Evolutionary conservation across 2,329 filamentous ascomycete genomes (phyloP).

Genomic region (Cladosporium sp.): DNA sequence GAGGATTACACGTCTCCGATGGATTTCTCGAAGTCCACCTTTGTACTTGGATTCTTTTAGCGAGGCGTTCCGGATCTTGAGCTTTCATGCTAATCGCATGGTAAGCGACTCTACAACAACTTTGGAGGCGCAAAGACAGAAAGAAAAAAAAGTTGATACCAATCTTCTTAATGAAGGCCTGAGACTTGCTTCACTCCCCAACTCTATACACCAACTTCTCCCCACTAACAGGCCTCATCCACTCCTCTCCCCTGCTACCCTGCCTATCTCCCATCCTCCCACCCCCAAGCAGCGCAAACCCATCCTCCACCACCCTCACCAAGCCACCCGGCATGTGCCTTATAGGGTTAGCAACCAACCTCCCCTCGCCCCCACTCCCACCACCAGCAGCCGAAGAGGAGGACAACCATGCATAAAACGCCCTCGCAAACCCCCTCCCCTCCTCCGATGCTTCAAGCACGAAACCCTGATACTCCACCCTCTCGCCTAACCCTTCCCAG

Average conservation of each 20-base stretch:
- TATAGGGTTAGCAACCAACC: neutral
- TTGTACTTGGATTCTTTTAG: neutral
- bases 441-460: neutral
- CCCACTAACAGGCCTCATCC: conserved; percentile 15
- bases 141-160: too few species aligned
- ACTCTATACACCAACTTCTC: conserved; percentile 1
- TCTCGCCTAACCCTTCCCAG: neutral
- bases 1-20: neutral
- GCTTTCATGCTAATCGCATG: too few species aligned
- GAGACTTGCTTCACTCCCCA: neutral
- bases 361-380: neutral
- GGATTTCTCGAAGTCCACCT: neutral
- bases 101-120: too few species aligned
- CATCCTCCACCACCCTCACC: neutral
- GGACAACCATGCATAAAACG: neutral
- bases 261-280: neutral
- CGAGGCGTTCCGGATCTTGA: neutral
- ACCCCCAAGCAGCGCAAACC: neutral
- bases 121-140: too few species aligned
- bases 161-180: too few species aligned
- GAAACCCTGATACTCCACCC: neutral
- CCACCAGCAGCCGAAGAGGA: too few species aligned
- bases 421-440: neutral
- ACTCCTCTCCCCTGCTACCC: neutral
- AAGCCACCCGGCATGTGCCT: neutral